Base-by-base conservation (phyloP, 805 yeast species). In the Candida verbasci region DNA sequence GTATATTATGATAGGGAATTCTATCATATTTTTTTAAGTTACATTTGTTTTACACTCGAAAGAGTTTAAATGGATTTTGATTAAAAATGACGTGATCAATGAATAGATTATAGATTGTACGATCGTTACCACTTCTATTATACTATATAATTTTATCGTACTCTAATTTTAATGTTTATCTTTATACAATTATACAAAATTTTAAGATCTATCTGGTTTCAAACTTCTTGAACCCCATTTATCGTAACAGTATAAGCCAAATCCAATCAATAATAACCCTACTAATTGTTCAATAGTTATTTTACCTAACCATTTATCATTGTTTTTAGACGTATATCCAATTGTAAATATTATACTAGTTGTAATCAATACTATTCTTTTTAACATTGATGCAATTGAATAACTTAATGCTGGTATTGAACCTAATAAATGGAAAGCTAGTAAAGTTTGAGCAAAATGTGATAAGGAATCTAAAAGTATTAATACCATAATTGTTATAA, bases 331-430 rank as follows among this genome's bases (percentile, higher is more conserved):
- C 9, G 35, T n/a, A 17, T 37, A 27, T 20, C 72, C 68, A 72
- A 74, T 38, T 1, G 56, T 58, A 27, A 82, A 40, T 64, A 61
- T 31, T 6, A 89, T 84, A 48, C 95, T 85, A 1, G 82, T 81
- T 1, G 82, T 72, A 29, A 88, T 87, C 21, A 88, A 76, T 1
- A 86, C 83, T n/a, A 88, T 83, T 50, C 95, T 77, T 61, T 88
- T 88, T 76, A 88, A 74, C 75, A 88, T 74, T 29, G 86, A 79
- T 3, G 96, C 95, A 39, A 88, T 80, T 2, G 94, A 83, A 59
- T 86, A 88, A 3, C 93, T 77, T 9, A 88, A 80, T 0, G 96
- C 86, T 2, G 95, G 84, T 5, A 88, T 72, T 52, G 81, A 74
- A 15, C 95, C 93, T 30, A 88, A 61, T 22, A 88, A 66, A 60